Percentiles rank a stretch among this genome's conserved stretches.
phyloP scores from a whole-genome alignment of 192 early-diverging fungal genomes.

The Jimgerdemannia flammicorona region DNA sequence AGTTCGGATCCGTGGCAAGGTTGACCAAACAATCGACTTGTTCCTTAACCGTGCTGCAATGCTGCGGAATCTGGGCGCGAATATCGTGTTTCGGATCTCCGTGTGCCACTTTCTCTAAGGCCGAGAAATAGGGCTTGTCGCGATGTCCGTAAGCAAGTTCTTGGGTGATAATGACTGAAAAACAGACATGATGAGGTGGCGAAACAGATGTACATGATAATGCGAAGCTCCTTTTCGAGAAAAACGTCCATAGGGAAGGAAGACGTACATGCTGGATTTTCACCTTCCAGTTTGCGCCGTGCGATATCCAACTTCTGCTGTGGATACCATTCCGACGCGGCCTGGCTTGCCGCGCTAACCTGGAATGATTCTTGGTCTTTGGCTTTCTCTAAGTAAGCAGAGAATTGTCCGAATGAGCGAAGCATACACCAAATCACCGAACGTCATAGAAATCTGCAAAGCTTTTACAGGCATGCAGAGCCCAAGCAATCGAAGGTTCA shows the following conservation, averaged over 20 bases:
- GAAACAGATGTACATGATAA: too few species aligned
- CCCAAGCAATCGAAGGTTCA: background rate
- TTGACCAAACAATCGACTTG: conserved; percentile 75
- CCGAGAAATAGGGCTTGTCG: conserved; percentile 46
- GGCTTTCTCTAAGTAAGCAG: conserved; percentile 25
- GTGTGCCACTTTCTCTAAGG: conserved; percentile 39
- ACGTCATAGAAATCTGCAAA: too few species aligned
- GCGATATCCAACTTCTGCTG: conserved; percentile 74
- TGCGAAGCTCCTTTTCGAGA: background rate
- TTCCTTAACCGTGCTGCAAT: conserved; percentile 48
- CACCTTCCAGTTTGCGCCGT: conserved; percentile 59
- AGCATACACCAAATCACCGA: too few species aligned
- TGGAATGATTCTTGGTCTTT: conserved; percentile 32
- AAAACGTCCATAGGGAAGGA: background rate
- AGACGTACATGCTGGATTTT: conserved; percentile 61
- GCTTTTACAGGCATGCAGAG: too few species aligned
- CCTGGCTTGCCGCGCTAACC: conserved; percentile 27
- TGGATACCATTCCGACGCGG: conserved; percentile 67
- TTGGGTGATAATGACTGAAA: conserved; percentile 39
- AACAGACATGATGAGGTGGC: background rate
- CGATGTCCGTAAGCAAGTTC: conserved; percentile 64
- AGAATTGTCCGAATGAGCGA: background rate
- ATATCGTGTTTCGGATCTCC: conserved; percentile 42
- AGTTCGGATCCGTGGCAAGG: conserved; percentile 67
- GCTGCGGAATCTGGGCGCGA: conserved; percentile 39